These are phyloP conservation scores for Ammopiptanthus mongolicus DNA, from an alignment of 306 rosid genomes.

Conservation along the genomic window DNA sequence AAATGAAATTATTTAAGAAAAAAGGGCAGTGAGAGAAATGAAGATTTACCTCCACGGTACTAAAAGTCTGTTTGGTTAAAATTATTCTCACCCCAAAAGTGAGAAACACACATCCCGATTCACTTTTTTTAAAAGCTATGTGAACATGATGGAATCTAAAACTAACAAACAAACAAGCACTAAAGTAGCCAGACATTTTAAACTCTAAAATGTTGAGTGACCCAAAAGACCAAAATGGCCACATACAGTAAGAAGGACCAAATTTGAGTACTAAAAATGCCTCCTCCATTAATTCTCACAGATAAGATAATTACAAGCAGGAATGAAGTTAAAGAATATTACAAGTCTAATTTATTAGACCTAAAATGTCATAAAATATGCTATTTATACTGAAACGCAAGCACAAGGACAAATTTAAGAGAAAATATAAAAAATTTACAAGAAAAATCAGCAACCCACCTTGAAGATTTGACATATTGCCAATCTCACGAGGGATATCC, in stretches of 20 bases:
- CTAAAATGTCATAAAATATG: neutral
- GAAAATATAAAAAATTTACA: neutral
- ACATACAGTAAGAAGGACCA: neutral
- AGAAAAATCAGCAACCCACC: conserved; percentile 38
- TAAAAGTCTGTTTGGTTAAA: too few relatives aligned
- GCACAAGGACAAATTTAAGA: neutral
- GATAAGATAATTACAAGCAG: neutral
- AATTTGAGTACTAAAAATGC: neutral
- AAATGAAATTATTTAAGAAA: neutral
- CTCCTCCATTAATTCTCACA: neutral
- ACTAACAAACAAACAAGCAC: too few relatives aligned
- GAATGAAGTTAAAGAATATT: neutral
- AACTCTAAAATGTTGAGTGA: neutral
- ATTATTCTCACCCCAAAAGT: too few relatives aligned
- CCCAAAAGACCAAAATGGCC: neutral
- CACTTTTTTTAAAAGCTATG: too few relatives aligned
- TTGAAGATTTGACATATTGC: conserved; percentile 65
- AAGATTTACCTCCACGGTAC: neutral
- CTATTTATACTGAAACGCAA: neutral
- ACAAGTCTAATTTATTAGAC: neutral
- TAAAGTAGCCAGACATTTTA: neutral
- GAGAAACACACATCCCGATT: too few relatives aligned
- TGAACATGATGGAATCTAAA: too few relatives aligned
- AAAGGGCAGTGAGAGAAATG: neutral
- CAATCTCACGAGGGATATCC: conserved; percentile 61